phyloP scores from a whole-genome alignment of 495 filamentous ascomycete species.

The Hyaloscypha finlandica region DNA sequence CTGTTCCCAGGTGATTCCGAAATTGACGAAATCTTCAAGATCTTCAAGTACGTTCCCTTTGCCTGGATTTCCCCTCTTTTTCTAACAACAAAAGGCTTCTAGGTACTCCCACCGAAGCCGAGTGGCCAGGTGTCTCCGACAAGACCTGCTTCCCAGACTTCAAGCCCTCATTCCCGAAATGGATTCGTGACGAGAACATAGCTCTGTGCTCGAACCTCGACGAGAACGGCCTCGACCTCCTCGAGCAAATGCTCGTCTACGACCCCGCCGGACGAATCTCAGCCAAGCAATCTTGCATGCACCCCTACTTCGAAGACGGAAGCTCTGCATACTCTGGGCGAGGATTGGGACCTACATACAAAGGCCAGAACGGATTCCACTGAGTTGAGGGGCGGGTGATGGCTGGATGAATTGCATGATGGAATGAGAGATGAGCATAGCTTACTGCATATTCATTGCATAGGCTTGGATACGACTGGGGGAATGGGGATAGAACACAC shows the following conservation, averaged over 20 bases:
- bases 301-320: conserved; percentile 88
- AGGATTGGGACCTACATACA: conserved; percentile 34
- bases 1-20: conserved; percentile 98
- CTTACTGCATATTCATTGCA: conserved; percentile 27
- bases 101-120: conserved; percentile 84
- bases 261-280: conserved; percentile 93
- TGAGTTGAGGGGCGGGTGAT: conserved; percentile 20
- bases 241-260: conserved; percentile 91
- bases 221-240: conserved; percentile 82
- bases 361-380: conserved; percentile 38
- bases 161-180: conserved; percentile 96
- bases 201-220: conserved; percentile 54
- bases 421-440: conserved; percentile 26
- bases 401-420: conserved; percentile 5
- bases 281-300: conserved; percentile 89
- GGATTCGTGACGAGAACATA: conserved; percentile 69
- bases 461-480: conserved; percentile 27
- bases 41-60: conserved; percentile 73
- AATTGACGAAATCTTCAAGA: conserved; percentile 99
- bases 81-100: conserved; percentile 62
- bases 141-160: conserved; percentile 92
- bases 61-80: conserved; percentile 3
- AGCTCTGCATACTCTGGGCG: conserved; percentile 39
- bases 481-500: neutral
- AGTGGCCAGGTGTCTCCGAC: conserved; percentile 82